Percentiles rank a stretch among this genome's conserved stretches.
Evolutionary conservation across 164 flowering plant genomes (phyloP).

Genomic region (Macadamia tetraphylla): DNA sequence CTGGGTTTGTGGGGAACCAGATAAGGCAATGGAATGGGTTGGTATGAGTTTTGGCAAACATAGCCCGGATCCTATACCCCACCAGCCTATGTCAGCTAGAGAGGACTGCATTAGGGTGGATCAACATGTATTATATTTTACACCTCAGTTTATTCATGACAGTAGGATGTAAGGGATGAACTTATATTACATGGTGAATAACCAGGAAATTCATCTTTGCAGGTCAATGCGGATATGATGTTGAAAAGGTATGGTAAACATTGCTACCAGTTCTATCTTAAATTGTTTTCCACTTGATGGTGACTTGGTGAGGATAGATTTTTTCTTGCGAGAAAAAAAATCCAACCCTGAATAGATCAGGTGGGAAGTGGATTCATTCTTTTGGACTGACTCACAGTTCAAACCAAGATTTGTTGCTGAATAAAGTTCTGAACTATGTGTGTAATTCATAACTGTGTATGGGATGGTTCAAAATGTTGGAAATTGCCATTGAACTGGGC

Average conservation of each 20-base stretch:
- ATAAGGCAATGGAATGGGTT: no score
- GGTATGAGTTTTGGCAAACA: no score
- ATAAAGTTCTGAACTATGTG: not conserved
- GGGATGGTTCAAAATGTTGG: not conserved
- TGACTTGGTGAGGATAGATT: no score
- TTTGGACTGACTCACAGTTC: not conserved
- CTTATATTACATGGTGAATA: slow-evolving; percentile 3
- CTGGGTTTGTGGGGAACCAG: no score
- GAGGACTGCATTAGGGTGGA: no score
- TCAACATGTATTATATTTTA: no score
- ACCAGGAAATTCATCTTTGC: slow-evolving; percentile 34
- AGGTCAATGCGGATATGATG: slow-evolving; percentile 82
- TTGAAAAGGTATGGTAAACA: slow-evolving; percentile 58
- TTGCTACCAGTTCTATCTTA: not conserved
- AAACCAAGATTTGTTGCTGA: not conserved
- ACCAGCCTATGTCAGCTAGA: no score
- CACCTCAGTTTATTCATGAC: not conserved
- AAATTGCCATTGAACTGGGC: not conserved
- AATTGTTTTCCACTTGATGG: not conserved
- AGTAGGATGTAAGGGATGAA: not conserved
- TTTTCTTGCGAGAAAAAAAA: no score
- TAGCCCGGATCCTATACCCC: no score
- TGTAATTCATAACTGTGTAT: not conserved
- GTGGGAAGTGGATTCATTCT: not conserved
- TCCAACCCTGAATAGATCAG: no score